Evolutionary conservation across 2,329 filamentous ascomycete genomes (phyloP), one percentile per base, ranked within the genome.

Genomic region (Neurospora sp.): DNA sequence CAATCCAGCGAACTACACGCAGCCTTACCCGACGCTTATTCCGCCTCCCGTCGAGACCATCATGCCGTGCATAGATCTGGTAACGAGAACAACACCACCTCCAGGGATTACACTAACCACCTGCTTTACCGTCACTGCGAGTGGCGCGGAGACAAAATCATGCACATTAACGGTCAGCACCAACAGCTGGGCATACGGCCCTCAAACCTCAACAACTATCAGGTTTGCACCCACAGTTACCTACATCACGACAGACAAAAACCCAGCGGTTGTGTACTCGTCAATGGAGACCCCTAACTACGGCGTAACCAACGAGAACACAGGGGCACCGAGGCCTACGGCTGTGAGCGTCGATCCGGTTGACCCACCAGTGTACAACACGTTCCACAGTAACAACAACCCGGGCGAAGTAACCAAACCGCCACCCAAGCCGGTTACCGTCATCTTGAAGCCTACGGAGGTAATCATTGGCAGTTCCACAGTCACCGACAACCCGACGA

Each of bases 231-330:
- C 74, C 36, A 82, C 81, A 6, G 73, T 84, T 66, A 84, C 81
- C 3, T 82, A 85, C 66, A 75, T 84, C 67, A 86, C 84, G 2
- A 86, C 85, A 3, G 85, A 86, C 74, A 87, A 86, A 75, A 87
- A 87, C 69, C 85, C 85, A 0, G 81, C 82, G 8, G 83, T 86
- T 17, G 80, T 86, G 2, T 82, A 80, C 71, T 75, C 82, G 0
- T 78, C 80, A 2, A 76, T 81, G 17, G 71, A 75, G 4, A 77
- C 79, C 5, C 83, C 83, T 0, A 73, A 77, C 71, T 85, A 83
- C 72, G 80, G 79, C 66, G 73, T 75, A 28, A 73, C 71, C 6
- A 43, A 37, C 15, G 38, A 57, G 10, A 69, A 36, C 23, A 69
- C 69, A 38, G 67, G 66, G 43, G 57, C 72, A 2, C 69, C 71